Evolutionary conservation across 352 stramenopile species (phyloP).

Genomic region (Ochromonadaceae sp.): DNA sequence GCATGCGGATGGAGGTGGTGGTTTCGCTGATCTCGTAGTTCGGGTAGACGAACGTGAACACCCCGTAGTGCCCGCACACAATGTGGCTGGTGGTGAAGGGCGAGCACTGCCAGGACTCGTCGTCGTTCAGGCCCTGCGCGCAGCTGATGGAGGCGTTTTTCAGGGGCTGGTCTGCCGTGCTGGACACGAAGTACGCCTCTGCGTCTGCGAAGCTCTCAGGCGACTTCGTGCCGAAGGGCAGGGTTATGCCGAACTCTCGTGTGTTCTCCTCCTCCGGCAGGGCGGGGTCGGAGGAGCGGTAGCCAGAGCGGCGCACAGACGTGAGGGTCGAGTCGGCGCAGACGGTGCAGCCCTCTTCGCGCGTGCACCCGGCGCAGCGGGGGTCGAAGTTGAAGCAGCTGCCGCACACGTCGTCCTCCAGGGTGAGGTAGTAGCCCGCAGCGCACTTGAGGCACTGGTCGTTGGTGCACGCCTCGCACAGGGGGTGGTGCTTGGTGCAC

Average conservation of each 20-base stretch:
- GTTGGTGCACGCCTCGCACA: conserved; percentile 63
- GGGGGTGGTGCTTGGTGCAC: conserved; percentile 49
- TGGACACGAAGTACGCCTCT: conserved; percentile 51
- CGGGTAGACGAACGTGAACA: conserved; percentile 63
- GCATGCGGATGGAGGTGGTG: conserved; percentile 51
- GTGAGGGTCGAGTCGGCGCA: conserved; percentile 73
- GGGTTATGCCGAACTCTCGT: conserved; percentile 65
- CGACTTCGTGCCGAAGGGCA: conserved; percentile 72
- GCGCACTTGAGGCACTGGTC: conserved; percentile 56
- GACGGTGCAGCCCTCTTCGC: conserved; percentile 47
- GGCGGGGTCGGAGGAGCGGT: conserved; percentile 37
- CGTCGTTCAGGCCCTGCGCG: conserved; percentile 39
- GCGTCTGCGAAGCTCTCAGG: conserved; percentile 73
- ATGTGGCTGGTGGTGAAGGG: conserved; percentile 44
- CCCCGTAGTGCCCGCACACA: conserved; percentile 68
- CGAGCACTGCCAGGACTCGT: conserved; percentile 50
- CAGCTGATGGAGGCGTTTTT: conserved; percentile 15
- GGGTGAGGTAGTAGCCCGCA: conserved; percentile 60
- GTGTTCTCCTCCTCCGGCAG: conserved; percentile 65
- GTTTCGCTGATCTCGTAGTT: conserved; percentile 49
- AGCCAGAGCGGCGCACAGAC: conserved; percentile 67
- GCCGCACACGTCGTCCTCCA: conserved; percentile 46
- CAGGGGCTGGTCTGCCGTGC: conserved; percentile 37
- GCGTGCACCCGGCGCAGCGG: conserved; percentile 62
- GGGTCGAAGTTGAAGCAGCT: conserved; percentile 65